Base-by-base conservation (phyloP, 805 yeast genomes). In the Metschnikowia aberdeeniae region DNA sequence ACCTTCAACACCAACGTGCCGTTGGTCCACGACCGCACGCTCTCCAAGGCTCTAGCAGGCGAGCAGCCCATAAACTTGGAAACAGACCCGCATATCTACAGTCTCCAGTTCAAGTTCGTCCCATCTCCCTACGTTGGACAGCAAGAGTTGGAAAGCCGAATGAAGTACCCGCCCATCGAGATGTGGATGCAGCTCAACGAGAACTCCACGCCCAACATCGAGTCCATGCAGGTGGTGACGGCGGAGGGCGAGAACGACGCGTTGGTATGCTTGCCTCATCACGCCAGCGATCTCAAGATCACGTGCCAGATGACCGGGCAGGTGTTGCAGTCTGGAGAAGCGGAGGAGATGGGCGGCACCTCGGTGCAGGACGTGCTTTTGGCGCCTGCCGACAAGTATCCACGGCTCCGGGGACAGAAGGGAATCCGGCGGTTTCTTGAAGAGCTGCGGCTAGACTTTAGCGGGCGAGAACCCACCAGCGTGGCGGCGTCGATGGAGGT, bases 161-260 rank as follows among this genome's bases (percentile, higher is more conserved):
- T 62, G 40, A 55, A 64, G 34, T 68, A 67, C 37, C 83, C 85
- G 3, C 80, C 83, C 1, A 60, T 81, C 6, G 85, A 80, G 53
- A 63, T 81, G 37, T 79, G 83, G 81, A 61, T 74, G 30, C 76
- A 71, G 39, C 58, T 76, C 39, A 66, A 60, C 44, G 65, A 63
- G 14, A 64, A 66, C 12, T 63, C 64, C 10, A 57, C 50, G 32
- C 72, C 71, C 0, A 73, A 66, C 30, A 49, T 69, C 29, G 72
- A 65, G 22, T 59, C 71, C 10, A 52, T 78, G 44, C 68, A 68
- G 31, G 57, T 75, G 1, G 70, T 75, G 1, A 64, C 76, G 0
- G 73, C 73, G 1, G 75, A 75, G 26, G 67, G 67, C 7, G 83
- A 80, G 49, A 64, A 68, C 38, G 65, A 63, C 46, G 60, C 66